Base-by-base conservation (phyloP, 805 yeast genomes). In the Starmera amethionina region DNA sequence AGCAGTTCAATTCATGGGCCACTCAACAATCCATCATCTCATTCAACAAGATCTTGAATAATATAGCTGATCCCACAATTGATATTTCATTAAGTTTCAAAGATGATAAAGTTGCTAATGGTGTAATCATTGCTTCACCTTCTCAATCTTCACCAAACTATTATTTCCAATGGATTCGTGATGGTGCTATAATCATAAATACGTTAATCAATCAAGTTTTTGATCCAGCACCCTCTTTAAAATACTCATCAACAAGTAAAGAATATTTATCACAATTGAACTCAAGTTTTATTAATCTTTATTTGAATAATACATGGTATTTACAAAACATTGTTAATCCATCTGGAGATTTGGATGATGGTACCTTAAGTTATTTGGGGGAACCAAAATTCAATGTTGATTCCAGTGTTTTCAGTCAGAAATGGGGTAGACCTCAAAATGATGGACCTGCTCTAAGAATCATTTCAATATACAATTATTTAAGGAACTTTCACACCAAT, bases 401-500 rank as follows among this genome's bases (percentile, higher is more conserved):
- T 55, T 79, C 82, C 19, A 51, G 75, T 0, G 67, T 83, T 1
- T 90, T 82, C 51, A 58, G 59, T 6, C 79, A 64, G 3, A 57
- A 65, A 30, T 90, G 97, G 97, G 97, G 97, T 2, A 69, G 97
- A 49, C 97, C 97, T 1, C 97, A 90, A 61, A 73, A 87, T 44
- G 97, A 90, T 58, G 97, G 97, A 0, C 96, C 97, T 1, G 89
- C 94, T 1, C 67, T 90, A 42, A 70, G 97, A 50, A 70, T 79
- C 10, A 70, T 81, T 41, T 72, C 95, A 2, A 68, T 80, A 18
- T 58, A 74, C 32, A 72, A 72, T 45, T 84, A 75, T 54, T 49
- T 84, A 43, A 60, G 64, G 18, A 49, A 70, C 3, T 58, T 79
- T 43, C 52, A 58, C 22, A 57, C 58, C 41, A 54, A 59, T 16